Base-by-base conservation (phyloP, 495 filamentous ascomycete species). In the Hypoxylon trugodes region DNA sequence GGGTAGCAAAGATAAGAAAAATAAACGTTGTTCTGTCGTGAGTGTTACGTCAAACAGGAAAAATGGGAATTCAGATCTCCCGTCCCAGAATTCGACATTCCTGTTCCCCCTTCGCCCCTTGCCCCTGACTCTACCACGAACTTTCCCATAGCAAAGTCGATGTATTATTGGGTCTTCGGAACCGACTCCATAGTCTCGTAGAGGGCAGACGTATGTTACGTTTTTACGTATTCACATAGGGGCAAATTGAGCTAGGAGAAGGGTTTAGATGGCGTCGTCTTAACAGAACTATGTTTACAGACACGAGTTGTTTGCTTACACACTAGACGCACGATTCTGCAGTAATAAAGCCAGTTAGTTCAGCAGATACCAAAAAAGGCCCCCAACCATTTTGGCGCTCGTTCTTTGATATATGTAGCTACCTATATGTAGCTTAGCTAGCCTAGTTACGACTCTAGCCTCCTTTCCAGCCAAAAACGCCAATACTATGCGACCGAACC, bases 401-500 rank as follows among this genome's bases (percentile, higher is more conserved):
- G 46, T 52, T n/a, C n/a, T n/a, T n/a, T n/a, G n/a, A n/a, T n/a
- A n/a, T n/a, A n/a, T n/a, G n/a, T n/a, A n/a, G n/a, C n/a, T n/a
- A n/a, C n/a, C n/a, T n/a, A n/a, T n/a, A n/a, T n/a, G n/a, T n/a
- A n/a, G n/a, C n/a, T n/a, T n/a, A n/a, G n/a, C n/a, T n/a, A n/a
- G n/a, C n/a, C n/a, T n/a, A n/a, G n/a, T 33, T 46, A 32, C 15
- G n/a, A 43, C 19, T 43, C 30, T 56, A 45, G 48, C 35, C 47
- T 49, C 45, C 32, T 40, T 47, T 57, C 59, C 48, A n/a, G n/a
- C n/a, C n/a, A 43, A 46, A n/a, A 64, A 68, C 65, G 65, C 65
- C 65, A 36, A 55, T 41, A 48, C 49, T 26, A 62, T 69, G 56
- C 66, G 51, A 66, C 60, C 59, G 42, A 57, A 16, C 60, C 41